phyloP scores from a whole-genome alignment of 805 yeast species.

The Spathaspora boniae region DNA sequence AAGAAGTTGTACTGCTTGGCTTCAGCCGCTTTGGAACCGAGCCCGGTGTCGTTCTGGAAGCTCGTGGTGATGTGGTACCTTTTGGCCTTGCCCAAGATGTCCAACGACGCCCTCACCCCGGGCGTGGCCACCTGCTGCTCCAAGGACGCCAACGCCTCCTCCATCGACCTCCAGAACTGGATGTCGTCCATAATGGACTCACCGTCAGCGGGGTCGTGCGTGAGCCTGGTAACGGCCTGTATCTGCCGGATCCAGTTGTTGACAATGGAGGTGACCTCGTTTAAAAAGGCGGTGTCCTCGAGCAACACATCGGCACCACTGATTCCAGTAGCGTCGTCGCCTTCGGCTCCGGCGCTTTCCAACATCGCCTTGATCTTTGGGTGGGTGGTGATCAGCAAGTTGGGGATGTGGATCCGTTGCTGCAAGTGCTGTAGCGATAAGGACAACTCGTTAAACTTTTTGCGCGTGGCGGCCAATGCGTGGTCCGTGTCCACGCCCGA shows the following conservation, averaged over 20 bases:
- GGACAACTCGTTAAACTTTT: constrained; percentile 65
- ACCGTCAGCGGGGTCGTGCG: constrained; percentile 54
- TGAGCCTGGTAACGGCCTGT: constrained; percentile 51
- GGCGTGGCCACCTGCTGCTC: constrained; percentile 54
- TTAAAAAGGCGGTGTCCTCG: constrained; percentile 55
- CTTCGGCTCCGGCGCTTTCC: constrained; percentile 23
- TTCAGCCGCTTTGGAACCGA: constrained; percentile 48
- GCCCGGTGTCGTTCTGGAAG: constrained; percentile 67
- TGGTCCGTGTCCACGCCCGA: constrained; percentile 15
- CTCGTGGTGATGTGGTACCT: constrained; percentile 77
- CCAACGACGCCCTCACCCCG: constrained; percentile 55
- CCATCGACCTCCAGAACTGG: constrained; percentile 75
- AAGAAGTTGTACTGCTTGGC: constrained; percentile 60
- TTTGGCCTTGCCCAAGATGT: constrained; percentile 62
- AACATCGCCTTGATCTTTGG: constrained; percentile 33
- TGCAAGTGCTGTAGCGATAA: constrained; percentile 64
- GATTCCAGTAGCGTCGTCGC: too few relatives aligned
- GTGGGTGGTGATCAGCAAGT: constrained; percentile 51
- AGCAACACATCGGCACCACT: too few relatives aligned
- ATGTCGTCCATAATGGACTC: constrained; percentile 58
- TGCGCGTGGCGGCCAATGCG: constrained; percentile 38
- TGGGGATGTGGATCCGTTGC: constrained; percentile 66
- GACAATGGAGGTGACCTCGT: constrained; percentile 64
- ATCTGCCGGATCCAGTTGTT: constrained; percentile 72
- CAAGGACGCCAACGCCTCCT: constrained; percentile 52